Percentiles rank a stretch among this genome's conserved stretches.
Evolutionary conservation across 1,284 basidiomycete genomes (phyloP).

Genomic region (Exobasidium cylindrosporum): DNA sequence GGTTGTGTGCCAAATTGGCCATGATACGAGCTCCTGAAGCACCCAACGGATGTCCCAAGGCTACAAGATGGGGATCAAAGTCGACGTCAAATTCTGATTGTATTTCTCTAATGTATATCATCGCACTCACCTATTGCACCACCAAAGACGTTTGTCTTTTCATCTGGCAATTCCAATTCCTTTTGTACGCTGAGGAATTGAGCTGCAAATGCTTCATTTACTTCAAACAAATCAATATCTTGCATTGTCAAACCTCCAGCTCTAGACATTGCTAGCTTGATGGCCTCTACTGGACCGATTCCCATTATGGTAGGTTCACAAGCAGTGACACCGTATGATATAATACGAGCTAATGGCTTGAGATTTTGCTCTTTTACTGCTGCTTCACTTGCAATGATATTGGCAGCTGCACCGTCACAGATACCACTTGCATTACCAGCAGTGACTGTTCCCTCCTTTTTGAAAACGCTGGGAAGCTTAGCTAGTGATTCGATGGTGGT

Average conservation of each 20-base stretch:
- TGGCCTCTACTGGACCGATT: conserved; percentile 61
- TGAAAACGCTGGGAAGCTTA: conserved; percentile 80
- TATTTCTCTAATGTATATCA: not conserved
- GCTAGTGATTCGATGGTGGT: conserved; percentile 90
- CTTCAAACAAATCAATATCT: conserved; percentile 62
- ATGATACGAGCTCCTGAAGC: conserved; percentile 62
- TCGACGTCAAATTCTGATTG: not conserved
- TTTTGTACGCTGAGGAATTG: conserved; percentile 90
- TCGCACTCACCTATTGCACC: conserved; percentile 54
- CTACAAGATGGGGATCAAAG: conserved; percentile 31
- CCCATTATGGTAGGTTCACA: conserved; percentile 63
- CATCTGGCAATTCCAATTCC: conserved; percentile 68
- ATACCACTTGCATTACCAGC: conserved; percentile 93
- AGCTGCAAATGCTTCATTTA: conserved; percentile 83
- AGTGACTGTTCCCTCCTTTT: conserved; percentile 81
- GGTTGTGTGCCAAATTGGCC: conserved; percentile 61
- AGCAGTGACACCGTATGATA: conserved; percentile 64
- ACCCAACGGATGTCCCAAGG: conserved; percentile 62
- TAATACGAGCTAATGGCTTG: conserved; percentile 83
- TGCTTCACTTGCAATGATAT: conserved; percentile 86
- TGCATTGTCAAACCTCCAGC: conserved; percentile 53
- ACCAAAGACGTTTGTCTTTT: conserved; percentile 62
- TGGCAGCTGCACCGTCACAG: conserved; percentile 94
- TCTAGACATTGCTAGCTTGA: conserved; percentile 55
- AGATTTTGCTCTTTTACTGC: conserved; percentile 79